phyloP scores from a whole-genome alignment of 1,139 yeast genomes.

The Meyerozyma sp. region DNA sequence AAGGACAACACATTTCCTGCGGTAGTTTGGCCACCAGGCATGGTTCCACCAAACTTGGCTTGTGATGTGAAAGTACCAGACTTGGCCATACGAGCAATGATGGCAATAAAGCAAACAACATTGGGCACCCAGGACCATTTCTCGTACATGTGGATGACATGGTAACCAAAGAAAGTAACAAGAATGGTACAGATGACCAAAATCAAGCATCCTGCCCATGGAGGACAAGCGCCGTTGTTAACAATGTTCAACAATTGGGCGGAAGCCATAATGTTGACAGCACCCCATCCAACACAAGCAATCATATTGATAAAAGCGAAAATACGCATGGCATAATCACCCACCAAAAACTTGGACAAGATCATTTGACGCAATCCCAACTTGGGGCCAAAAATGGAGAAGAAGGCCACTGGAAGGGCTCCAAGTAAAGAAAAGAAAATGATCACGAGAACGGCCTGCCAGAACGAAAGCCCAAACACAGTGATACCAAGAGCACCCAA shows the following conservation, averaged over 20 bases:
- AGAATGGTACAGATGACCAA: slow-evolving; percentile 63
- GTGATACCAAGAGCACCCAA: slow-evolving; percentile 76
- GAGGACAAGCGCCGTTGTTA: slow-evolving; percentile 66
- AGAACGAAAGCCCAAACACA: slow-evolving; percentile 52
- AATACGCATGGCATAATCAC: slow-evolving; percentile 69
- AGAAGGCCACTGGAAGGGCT: slow-evolving; percentile 72
- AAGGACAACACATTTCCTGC: slow-evolving; percentile 80
- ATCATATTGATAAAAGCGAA: slow-evolving; percentile 73
- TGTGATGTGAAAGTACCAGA: slow-evolving; percentile 49
- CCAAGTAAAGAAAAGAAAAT: slow-evolving; percentile 74
- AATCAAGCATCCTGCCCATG: slow-evolving; percentile 87
- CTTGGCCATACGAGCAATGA: slow-evolving; percentile 71
- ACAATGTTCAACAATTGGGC: slow-evolving; percentile 81
- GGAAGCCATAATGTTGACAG: slow-evolving; percentile 85
- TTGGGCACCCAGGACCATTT: slow-evolving; percentile 89
- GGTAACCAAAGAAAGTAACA: slow-evolving; percentile 84
- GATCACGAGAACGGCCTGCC: slow-evolving; percentile 58
- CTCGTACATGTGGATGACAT: slow-evolving; percentile 75
- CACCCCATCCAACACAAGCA: slow-evolving; percentile 96
- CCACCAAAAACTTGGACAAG: slow-evolving; percentile 71
- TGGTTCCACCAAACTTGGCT: slow-evolving; percentile 10
- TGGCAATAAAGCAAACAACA: slow-evolving; percentile 61
- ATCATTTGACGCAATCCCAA: slow-evolving; percentile 89
- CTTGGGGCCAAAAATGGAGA: slow-evolving; percentile 77
- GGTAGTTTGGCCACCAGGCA: slow-evolving; percentile 50